Evolutionary conservation across 2,329 filamentous ascomycete species (phyloP), one percentile per base, ranked within the genome.

Genomic region (Fusarium longipes): DNA sequence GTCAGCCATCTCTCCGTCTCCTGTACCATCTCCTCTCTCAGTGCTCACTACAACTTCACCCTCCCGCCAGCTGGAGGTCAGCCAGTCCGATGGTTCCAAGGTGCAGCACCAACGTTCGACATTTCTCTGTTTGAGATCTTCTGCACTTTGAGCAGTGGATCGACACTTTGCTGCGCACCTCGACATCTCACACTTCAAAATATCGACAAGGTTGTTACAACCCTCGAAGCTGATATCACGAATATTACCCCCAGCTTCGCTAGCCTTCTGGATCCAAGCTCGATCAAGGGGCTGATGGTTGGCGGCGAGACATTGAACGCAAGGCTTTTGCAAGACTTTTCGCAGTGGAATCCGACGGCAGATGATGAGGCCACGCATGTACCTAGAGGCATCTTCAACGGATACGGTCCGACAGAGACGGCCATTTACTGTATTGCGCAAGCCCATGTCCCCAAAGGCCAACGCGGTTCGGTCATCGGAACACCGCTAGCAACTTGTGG

Each of bases 271-370:
- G 63, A 67, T 2, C 57, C 57, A 0, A 20, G 20, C 0, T 66
- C 45, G 0, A 40, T 66, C 2, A 36, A 9, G 1, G 63, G 63
- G 2, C 17, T 66, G 2, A 63, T 66, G 63, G 63, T 66, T 3
- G 63, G 63, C 3, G 63, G 63, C 8, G 63, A 66, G n/a, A 66
- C 63, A 2, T 11, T 67, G 20, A 66, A 49, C 11, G 17, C 63
- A 12, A 52, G 42, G 1, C 45, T 66, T 1, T 22, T 66, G 17
- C 63, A 36, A 8, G 38, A 58, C 5, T 66, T 66, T 32, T 14
- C 63, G 6, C 29, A 1, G 1, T 32, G 35, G 14, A 66, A 66
- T 1, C 33, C 40, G 0, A 1, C 6, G 1, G 6, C 3, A n/a
- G 11, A 15, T 0, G 15, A 22, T 0, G 36, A 33, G 9, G 0